These are phyloP conservation scores for Quillaja saponaria DNA, from an alignment of 306 rosid genomes.

Conservation along the genomic window DNA sequence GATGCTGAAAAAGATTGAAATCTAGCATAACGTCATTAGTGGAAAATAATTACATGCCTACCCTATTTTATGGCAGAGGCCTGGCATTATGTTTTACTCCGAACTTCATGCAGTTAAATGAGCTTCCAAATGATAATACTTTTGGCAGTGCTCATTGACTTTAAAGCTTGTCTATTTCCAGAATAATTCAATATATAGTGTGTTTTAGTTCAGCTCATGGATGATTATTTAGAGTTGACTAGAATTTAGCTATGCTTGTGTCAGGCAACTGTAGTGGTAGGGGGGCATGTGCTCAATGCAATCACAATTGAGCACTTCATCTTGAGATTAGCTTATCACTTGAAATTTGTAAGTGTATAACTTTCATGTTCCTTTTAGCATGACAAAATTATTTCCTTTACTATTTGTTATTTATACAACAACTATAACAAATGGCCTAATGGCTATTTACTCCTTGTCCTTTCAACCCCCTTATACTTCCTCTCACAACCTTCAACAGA, in stretches of 20 bases:
- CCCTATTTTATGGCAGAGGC: neutral
- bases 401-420: neutral
- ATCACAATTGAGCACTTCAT: conserved; percentile 93
- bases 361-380: conserved; percentile 8
- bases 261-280: conserved; percentile 84
- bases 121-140: neutral
- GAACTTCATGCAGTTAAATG: neutral
- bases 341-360: conserved; percentile 73
- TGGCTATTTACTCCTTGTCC: conserved; percentile 19
- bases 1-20: no score
- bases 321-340: conserved; percentile 91
- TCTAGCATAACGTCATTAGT: no score
- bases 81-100: neutral
- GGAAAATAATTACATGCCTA: no score
- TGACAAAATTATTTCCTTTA: conserved; percentile 6
- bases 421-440: neutral
- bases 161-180: neutral
- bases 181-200: neutral
- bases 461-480: no score
- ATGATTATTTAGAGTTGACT: conserved; percentile 15
- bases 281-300: conserved; percentile 83
- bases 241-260: conserved; percentile 22
- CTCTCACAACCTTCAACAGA: no score
- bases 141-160: neutral
- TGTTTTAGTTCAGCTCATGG: neutral